Base-by-base conservation (phyloP, 2,329 filamentous ascomycete species). In the Colletotrichum lindemuthianum region DNA sequence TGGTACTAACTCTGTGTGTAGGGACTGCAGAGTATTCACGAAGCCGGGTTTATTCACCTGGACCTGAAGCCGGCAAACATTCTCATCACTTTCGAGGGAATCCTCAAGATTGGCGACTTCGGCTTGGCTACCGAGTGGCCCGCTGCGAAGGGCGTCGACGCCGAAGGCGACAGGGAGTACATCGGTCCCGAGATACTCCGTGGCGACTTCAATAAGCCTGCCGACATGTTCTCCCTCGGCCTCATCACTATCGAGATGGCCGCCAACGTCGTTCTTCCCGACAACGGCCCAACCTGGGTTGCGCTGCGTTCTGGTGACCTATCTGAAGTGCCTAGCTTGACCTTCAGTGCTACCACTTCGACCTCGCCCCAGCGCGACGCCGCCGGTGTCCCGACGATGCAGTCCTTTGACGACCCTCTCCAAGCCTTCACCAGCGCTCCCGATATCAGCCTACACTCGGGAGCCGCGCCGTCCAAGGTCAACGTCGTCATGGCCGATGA, bases 181-280 rank as follows among this genome's bases (percentile, higher is more conserved):
- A 95, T 99, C 74, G 95, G 92, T 1, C 94, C 94, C 0, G 96
- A 99, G 77, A 93, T 97, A 67, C 87, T 99, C 16, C 88, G 88
- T 73, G 95, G 94, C 45, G 87, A 89, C 68, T 96, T 91, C 70
- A 93, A 97, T 78, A 96, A 95, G 76, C 92, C 95, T 41, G 92
- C 93, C 40, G 96, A 99, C 76, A 87, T 99, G 54, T 99, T 97
- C 77, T 92, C 96, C 10, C 87, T 99, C 36, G 96, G 96, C 55
- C 87, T 98, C 71, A 97, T 98, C 76, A 92, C 97, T 75, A 88
- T 97, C 53, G 96, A 99, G 79, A 96, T 94, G 72, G 95, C 93
- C 33, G 93, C 92, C 68, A 99, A 99, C 73, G 93, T 97, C 54
- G 90, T 93, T 67, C 89, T 99, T 34, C 96, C 96, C 0, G 93